Evolutionary conservation across 1,139 yeast genomes (phyloP).

Genomic region (Spathaspora jeffriesii): DNA sequence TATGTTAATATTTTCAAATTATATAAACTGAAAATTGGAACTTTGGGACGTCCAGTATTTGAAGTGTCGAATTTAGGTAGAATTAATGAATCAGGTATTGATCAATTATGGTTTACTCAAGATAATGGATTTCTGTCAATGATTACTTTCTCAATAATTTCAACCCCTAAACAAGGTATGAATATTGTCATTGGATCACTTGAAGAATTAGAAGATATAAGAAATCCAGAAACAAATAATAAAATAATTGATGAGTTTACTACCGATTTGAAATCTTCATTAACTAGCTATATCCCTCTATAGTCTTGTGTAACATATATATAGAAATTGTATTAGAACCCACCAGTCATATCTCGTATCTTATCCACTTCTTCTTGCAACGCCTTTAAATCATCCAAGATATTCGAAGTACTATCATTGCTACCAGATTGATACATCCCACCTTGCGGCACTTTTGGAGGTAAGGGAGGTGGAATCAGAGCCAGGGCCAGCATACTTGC

Average conservation of each 20-base stretch:
- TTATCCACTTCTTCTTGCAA: conserved; percentile 66
- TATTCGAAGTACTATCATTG: conserved; percentile 46
- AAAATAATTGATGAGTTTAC: conserved; percentile 11
- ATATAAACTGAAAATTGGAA: conserved; percentile 12
- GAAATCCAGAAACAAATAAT: conserved; percentile 1
- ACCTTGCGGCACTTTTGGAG: conserved; percentile 28
- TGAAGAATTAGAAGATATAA: conserved; percentile 14
- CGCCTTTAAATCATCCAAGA: conserved; percentile 61
- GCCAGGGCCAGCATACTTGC: conserved; percentile 12
- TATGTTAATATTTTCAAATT: conserved; percentile 15
- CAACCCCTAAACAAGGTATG: conserved; percentile 21
- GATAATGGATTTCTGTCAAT: conserved; percentile 20
- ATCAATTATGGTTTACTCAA: conserved; percentile 27
- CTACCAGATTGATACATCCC: conserved; percentile 10
- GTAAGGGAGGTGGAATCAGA: conserved; percentile 28
- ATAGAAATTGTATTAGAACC: conserved; percentile 25
- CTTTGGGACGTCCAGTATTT: conserved; percentile 15
- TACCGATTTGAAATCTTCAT: conserved; percentile 2
- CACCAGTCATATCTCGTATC: conserved; percentile 51
- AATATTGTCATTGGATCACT: conserved; percentile 21
- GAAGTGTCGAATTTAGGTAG: conserved; percentile 31
- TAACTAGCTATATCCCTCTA: conserved; percentile 2
- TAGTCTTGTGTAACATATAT: conserved; percentile 2
- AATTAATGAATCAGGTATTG: conserved; percentile 11
- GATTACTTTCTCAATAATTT: conserved; percentile 20